Base-by-base conservation (phyloP, 495 filamentous ascomycete genomes). In the Penicillium lagena region DNA sequence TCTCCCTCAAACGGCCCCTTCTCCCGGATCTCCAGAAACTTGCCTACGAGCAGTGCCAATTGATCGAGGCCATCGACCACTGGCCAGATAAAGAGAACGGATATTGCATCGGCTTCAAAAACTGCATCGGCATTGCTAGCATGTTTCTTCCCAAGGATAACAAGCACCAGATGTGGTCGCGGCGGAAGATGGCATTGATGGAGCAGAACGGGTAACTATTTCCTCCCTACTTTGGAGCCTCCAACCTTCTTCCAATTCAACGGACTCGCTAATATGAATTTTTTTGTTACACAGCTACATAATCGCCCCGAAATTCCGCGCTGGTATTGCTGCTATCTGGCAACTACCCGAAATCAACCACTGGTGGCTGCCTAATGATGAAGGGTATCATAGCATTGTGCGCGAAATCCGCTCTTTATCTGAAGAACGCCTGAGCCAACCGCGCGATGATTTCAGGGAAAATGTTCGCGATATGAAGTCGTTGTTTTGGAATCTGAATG, bases 301-400 rank as follows among this genome's bases (percentile, higher is more conserved):
- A 22, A 89, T 83, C 48, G 83, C 90, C 7, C 64, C 77, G 28
- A 81, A 77, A 35, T 83, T 90, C 63, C 87, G 91, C 53, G 62
- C 67, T 17, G 78, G 76, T 40, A 82, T 98, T 71, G 78, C 86
- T 11, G 77, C 81, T 28, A 58, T 85, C 29, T 95, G 89, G 75
- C 67, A 75, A 50, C 70, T 83, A 30, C 76, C 79, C 9, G 82
- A 81, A 40, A 72, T 87, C 45, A 72, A 77, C 41, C 75, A 83
- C 32, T 95, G 89, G 88, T 96, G 89, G 89, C 77, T 94, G 15
- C 87, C 89, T 2, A 80, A 90, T 55, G 80, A 89, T 54, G 85
- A 89, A 68, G 81, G 78, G 14, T 84, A 81, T 52, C 77, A 78
- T 4, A 71, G 77, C 7, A 76, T 93, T 29, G 70, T 94, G 30